A percentile compares a stretch with the other conserved stretches of the same genome.
Conservation (phyloP, 495 filamentous ascomycete species). For the Penicillium malachiteum region DNA sequence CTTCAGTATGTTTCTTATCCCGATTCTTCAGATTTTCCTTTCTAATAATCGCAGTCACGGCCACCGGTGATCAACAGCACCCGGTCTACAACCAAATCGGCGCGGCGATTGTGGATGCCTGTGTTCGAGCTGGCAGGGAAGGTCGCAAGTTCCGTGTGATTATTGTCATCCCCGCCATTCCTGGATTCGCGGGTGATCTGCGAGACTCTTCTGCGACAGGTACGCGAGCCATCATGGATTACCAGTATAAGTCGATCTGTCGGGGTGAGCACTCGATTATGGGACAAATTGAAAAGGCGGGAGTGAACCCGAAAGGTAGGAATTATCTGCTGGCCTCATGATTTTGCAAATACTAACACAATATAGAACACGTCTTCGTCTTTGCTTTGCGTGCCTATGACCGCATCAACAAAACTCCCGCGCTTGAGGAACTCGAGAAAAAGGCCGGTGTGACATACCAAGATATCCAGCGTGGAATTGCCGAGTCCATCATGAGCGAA, state of each 20-base stretch:
- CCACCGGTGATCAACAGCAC: slow-evolving; percentile 80
- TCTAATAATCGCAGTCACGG: slow-evolving; percentile 57
- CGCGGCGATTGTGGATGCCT: slow-evolving; percentile 83
- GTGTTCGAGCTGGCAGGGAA: slow-evolving; percentile 77
- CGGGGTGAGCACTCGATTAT: slow-evolving; percentile 90
- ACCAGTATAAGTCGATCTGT: slow-evolving; percentile 94
- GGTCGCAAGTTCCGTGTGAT: slow-evolving; percentile 89
- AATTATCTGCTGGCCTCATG: not conserved
- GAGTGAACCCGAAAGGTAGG: slow-evolving; percentile 66
- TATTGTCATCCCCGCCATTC: slow-evolving; percentile 83
- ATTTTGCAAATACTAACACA: not conserved
- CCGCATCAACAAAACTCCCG: slow-evolving; percentile 76
- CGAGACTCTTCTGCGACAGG: slow-evolving; percentile 77
- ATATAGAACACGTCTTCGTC: slow-evolving; percentile 71
- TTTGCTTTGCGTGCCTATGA: slow-evolving; percentile 93
- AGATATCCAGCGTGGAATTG: slow-evolving; percentile 81
- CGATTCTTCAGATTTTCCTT: slow-evolving; percentile 1
- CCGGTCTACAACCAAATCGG: slow-evolving; percentile 89
- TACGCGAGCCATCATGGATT: slow-evolving; percentile 95
- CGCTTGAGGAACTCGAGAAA: slow-evolving; percentile 67
- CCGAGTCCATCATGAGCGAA: slow-evolving; percentile 79
- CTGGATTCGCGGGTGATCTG: slow-evolving; percentile 91
- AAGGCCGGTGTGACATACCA: slow-evolving; percentile 78
- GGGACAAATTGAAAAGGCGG: slow-evolving; percentile 70
- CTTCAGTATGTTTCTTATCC: slow-evolving; percentile 58